A percentile compares a stretch with the other conserved stretches of the same genome.
Conservation (phyloP, 225 moss, liverwort and hornwort genomes). For the Polytrichum commune region DNA sequence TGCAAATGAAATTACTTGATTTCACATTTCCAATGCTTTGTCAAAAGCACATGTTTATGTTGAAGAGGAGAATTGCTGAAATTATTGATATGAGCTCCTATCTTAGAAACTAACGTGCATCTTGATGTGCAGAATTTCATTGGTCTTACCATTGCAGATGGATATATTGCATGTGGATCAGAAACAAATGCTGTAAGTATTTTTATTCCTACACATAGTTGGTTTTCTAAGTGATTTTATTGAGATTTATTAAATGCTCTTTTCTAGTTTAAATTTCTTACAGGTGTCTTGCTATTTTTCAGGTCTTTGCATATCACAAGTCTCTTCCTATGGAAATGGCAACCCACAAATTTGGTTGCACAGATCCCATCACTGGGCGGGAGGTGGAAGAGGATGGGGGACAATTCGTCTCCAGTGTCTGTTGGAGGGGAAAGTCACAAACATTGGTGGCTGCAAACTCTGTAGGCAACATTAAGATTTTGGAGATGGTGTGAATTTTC, state of each 20-base stretch:
- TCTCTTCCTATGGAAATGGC: conserved; percentile 99
- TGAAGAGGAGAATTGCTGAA: too few species aligned
- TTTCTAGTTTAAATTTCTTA: too few species aligned
- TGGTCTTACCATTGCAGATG: conserved; percentile 90
- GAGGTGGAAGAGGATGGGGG: conserved; percentile 98
- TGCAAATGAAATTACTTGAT: background rate
- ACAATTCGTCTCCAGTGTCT: conserved; percentile 96
- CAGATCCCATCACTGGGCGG: conserved; percentile 88
- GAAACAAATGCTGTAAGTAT: conserved; percentile 80
- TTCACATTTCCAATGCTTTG: conserved; percentile 3
- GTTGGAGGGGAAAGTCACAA: conserved; percentile 98
- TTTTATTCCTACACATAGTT: conserved; percentile 1
- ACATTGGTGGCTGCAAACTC: conserved; percentile 95
- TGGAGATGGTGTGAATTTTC: conserved; percentile 80
- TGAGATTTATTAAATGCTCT: too few species aligned
- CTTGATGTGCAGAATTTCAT: conserved; percentile 79
- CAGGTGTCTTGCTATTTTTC: conserved; percentile 12
- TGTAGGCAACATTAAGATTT: conserved; percentile 98
- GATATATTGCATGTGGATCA: conserved; percentile 93
- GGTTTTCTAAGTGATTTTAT: too few species aligned
- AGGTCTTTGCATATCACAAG: conserved; percentile 96
- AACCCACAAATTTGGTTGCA: conserved; percentile 89
- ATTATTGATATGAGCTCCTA: too few species aligned
- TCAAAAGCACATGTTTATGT: too few species aligned
- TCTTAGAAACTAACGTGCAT: too few species aligned